A percentile compares a stretch with the other conserved stretches of the same genome.
These are phyloP conservation scores for Pseudoperonospora humuli DNA, from an alignment of 352 stramenopile genomes.

Conservation along the genomic window DNA sequence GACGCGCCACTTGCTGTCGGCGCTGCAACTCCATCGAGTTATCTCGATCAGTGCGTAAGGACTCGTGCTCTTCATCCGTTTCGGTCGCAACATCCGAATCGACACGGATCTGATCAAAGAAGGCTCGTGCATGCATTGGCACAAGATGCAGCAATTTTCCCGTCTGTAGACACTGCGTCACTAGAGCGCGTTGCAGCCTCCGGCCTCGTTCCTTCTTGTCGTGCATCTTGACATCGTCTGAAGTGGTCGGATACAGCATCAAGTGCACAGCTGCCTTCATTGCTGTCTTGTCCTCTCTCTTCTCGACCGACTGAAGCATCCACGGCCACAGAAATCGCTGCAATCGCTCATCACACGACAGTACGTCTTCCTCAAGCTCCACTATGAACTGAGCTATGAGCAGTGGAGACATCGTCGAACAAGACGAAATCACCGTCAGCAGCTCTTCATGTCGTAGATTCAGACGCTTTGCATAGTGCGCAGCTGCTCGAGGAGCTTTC, in stretches of 20 bases:
- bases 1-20: conserved; percentile 26
- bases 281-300: conserved; percentile 11
- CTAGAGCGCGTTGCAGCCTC: conserved; percentile 39
- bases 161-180: conserved; percentile 27
- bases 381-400: conserved; percentile 47
- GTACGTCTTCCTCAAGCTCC: conserved; percentile 28
- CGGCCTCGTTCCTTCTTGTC: conserved; percentile 27
- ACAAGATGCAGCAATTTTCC: conserved; percentile 37
- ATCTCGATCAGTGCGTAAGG: not conserved
- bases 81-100: no score
- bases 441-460: conserved; percentile 25
- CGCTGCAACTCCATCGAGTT: conserved; percentile 15
- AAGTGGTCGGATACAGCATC: conserved; percentile 24
- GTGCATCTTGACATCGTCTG: conserved; percentile 11
- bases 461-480: conserved; percentile 62
- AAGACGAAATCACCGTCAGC: conserved; percentile 9
- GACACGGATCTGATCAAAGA: conserved; percentile 3
- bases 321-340: conserved; percentile 51
- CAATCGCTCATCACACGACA: conserved; percentile 33
- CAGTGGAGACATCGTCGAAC: conserved; percentile 21
- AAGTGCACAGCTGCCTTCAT: conserved; percentile 30
- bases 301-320: conserved; percentile 21
- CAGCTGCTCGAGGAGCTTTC: conserved; percentile 38
- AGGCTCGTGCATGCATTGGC: conserved; percentile 17
- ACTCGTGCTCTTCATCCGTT: not conserved